Conservation (phyloP, 78 protist species). For the Mantamonas sphyraenae region DNA sequence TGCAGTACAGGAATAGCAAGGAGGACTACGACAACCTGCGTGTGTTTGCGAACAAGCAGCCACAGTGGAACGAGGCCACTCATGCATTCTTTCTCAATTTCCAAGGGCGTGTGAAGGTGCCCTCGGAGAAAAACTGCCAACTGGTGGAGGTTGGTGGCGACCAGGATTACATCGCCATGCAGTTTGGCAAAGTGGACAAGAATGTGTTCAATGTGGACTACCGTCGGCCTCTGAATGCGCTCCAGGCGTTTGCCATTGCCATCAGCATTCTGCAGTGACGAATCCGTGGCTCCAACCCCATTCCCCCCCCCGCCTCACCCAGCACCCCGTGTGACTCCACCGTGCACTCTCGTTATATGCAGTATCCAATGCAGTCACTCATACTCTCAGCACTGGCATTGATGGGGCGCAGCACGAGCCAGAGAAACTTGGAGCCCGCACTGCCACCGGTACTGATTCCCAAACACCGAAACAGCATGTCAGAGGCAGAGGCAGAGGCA, state of each 20-base stretch:
- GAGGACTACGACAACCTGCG: constrained; percentile 13
- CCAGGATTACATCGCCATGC: constrained; percentile 29
- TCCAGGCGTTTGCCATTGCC: constrained; percentile 51
- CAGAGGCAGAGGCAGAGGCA: too few species aligned
- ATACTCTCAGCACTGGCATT: too few species aligned
- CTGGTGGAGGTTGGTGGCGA: not conserved
- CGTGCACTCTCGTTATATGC: too few species aligned
- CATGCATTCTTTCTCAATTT: constrained; percentile 69
- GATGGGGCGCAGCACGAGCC: too few species aligned
- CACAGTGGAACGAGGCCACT: constrained; percentile 52
- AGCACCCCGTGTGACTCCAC: constrained; percentile 44
- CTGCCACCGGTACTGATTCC: too few species aligned
- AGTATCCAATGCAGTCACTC: too few species aligned
- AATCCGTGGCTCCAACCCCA: too few species aligned
- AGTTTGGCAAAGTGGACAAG: constrained; percentile 39
- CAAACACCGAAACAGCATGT: too few species aligned
- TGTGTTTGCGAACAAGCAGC: constrained; percentile 24
- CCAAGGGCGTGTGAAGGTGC: constrained; percentile 63
- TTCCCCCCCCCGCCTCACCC: constrained; percentile 25
- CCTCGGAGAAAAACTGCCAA: constrained; percentile 79
- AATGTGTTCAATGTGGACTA: constrained; percentile 43
- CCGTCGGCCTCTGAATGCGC: constrained; percentile 31
- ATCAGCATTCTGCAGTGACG: too few species aligned
- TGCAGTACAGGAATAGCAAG: too few species aligned
- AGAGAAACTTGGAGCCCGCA: too few species aligned